Evolutionary conservation across 2,329 filamentous ascomycete genomes (phyloP), one percentile per base, ranked within the genome.

Genomic region (Microsporum audouinii): DNA sequence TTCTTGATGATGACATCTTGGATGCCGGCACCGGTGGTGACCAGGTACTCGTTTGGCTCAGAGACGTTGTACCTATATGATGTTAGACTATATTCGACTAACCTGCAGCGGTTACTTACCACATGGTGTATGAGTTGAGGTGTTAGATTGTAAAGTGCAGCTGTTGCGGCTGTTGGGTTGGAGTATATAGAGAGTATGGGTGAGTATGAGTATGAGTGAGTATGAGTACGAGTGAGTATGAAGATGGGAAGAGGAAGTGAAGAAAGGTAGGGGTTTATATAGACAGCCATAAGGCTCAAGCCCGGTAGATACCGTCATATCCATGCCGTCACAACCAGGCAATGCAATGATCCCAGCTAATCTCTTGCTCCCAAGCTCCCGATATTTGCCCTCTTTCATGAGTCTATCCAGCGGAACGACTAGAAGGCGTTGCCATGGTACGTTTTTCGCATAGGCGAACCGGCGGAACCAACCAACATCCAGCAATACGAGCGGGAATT

Each of bases 1-100:
- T 95, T 95, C 70, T 83, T 84, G 73, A 95, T 91, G 66, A 83
- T 83, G 67, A 95, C 84, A 68, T 82, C 85, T 49, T 85, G 79
- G 67, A 95, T 81, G 66, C 86, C 84, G 75, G 85, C 85, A 76
- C 90, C 89, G 68, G 89, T 94, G 68, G 94, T 83, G 79, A 89
- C 89, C 75, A 95, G 87, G 80, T 94, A 95, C 76, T 90, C 84
- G 76, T 91, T 88, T 33, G 88, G 86, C 61, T 84, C 83, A 23
- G 88, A 86, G 65, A 90, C 82, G 72, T 80, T 82, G 76, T 87
- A 89, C 67, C 81, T 81, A 79, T 82, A 23, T 2, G n/a, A 5
- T 38, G 33, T 38, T 38, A 57, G 55, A 41, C 17, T 7, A n/a
- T 27, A 33, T 38, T 41, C 4, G 12, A 39, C 12, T 6, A 39